Base-by-base conservation (phyloP, 352 stramenopile genomes). In the Pythium brassicae region DNA sequence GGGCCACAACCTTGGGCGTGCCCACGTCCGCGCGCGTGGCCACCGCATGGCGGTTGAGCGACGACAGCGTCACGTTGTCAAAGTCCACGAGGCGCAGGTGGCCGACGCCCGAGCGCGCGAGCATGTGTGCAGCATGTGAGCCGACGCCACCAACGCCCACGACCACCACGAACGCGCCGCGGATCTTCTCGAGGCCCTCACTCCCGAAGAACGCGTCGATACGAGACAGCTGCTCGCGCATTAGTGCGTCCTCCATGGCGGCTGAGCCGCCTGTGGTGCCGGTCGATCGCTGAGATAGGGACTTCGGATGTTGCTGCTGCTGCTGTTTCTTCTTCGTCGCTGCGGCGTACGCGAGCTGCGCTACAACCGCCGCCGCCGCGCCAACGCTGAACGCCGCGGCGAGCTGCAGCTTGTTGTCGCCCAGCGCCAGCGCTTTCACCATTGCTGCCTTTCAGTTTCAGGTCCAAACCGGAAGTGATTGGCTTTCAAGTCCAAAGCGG, bases 11-110 rank as follows among this genome's bases (percentile, higher is more conserved):
- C 73, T 99, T 99, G 29, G 96, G 80, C 22, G 84, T 87, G 20
- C 97, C 97, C 19, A 99, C 97, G 70, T 99, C 97, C 15, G 78
- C 76, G 35, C 98, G 84, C 17, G 91, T 98, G 20, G 96, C 97
- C 56, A 98, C 92, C 0, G 97, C 97, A 76, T 99, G 97, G 56
- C 97, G 92, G 84, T 99, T 99, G 37, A 99, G 79, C 50, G 93
- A 99, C 46, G 95, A 99, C 47, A 99, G 74, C 29, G 97, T 99
- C 14, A 99, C 96, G 67, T 99, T 98, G 72, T 99, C 97, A 87
- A 99, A 99, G 79, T 99, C 97, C 25, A 99, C 89, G 29, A 99
- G 74, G n/a, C 96, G 83, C 48, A 99, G 63, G 44, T 89, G 84
- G 44, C 86, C 74, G 3, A 99, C 94, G 19, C 97, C 97, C 19